Percentiles rank a stretch among this genome's conserved stretches.
Conservation (phyloP, 768 basidiomycete genomes). For the Phanerochaete sordida region DNA sequence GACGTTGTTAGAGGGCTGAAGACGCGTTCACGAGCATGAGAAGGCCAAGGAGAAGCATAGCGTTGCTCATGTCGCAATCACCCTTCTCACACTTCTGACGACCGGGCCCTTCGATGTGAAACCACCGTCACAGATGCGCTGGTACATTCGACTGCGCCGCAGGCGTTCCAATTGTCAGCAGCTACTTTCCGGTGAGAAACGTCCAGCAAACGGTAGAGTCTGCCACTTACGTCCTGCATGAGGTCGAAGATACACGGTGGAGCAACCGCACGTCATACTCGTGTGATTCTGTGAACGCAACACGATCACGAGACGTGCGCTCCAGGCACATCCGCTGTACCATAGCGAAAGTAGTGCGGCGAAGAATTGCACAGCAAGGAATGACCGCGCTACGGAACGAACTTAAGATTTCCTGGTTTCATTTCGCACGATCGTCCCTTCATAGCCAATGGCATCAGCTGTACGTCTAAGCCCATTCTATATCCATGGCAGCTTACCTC, state of each 20-base stretch:
- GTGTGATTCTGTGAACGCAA: not conserved
- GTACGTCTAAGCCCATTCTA: too few species aligned
- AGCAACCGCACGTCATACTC: not conserved
- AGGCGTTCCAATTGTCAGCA: not conserved
- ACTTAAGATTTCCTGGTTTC: not conserved
- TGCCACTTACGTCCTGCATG: not conserved
- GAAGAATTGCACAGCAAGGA: conserved; percentile 2
- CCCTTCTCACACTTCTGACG: not conserved
- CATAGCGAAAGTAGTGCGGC: conserved; percentile 1
- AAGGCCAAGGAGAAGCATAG: not conserved
- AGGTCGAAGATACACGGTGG: not conserved
- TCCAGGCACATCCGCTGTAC: not conserved
- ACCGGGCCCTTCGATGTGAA: not conserved
- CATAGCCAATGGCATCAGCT: not conserved
- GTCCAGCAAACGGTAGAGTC: too few species aligned
- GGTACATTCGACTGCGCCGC: not conserved
- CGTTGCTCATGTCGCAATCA: not conserved
- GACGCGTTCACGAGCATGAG: not conserved
- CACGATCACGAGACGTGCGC: not conserved
- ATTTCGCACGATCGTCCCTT: not conserved
- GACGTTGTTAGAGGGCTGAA: not conserved
- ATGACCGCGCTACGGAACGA: not conserved
- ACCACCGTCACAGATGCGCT: not conserved
- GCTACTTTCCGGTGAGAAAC: too few species aligned
- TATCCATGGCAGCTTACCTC: not conserved